Conservation (phyloP, 352 stramenopile species). For the Chrysophaeum taylorii region DNA sequence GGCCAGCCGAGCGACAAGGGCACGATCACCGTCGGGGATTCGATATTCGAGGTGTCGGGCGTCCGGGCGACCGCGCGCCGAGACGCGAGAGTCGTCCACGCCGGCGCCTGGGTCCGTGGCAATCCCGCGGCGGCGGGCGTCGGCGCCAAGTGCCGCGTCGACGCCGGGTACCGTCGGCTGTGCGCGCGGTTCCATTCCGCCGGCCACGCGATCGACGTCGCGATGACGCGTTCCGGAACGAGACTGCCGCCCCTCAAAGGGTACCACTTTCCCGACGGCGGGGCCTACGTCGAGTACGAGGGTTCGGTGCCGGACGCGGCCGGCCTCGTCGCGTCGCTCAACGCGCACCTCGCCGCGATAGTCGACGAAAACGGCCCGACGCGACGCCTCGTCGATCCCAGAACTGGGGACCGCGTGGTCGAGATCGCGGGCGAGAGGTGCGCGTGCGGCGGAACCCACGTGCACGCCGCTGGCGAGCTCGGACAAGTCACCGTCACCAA, state of each 20-base stretch:
- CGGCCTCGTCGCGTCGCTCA: constrained; percentile 39
- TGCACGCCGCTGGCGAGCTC: constrained; percentile 46
- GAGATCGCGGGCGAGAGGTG: constrained; percentile 49
- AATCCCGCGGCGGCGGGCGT: constrained; percentile 2
- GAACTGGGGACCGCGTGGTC: constrained; percentile 41
- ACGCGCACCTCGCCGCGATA: constrained; percentile 38
- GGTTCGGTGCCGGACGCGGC: constrained; percentile 40
- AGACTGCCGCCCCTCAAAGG: constrained; percentile 48
- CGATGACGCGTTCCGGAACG: constrained; percentile 44
- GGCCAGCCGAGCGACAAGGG: constrained; percentile 59
- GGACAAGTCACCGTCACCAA: background rate
- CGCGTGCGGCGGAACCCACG: constrained; percentile 65
- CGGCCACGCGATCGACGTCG: constrained; percentile 59
- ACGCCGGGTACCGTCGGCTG: constrained; percentile 37
- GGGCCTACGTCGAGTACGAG: constrained; percentile 39
- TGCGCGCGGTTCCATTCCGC: constrained; percentile 58
- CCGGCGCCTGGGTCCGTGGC: constrained; percentile 27
- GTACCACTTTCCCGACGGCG: constrained; percentile 62
- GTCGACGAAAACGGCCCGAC: constrained; percentile 18
- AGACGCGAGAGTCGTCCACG: constrained; percentile 35
- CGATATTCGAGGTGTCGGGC: constrained; percentile 32
- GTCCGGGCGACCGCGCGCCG: constrained; percentile 36
- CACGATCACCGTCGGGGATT: constrained; percentile 21
- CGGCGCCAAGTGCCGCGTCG: constrained; percentile 41
- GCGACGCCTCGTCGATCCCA: background rate